Base-by-base conservation (phyloP, 2,329 filamentous ascomycete genomes). In the Apiospora koreana region DNA sequence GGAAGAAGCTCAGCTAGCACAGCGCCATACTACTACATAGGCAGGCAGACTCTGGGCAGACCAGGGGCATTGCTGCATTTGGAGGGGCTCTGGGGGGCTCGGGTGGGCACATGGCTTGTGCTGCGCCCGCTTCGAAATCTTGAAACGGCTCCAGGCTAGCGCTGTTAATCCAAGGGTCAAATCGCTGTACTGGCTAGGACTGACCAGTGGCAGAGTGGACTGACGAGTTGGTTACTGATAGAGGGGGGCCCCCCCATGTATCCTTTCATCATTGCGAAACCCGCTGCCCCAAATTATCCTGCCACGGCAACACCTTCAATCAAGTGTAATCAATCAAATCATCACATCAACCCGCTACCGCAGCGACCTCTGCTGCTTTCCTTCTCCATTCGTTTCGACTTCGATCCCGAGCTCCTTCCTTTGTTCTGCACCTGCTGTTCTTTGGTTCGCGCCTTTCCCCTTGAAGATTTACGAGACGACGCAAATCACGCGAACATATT, bases 51-150 rank as follows among this genome's bases (percentile, higher is more conserved):
- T 12, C 14, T 10, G 41, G 3, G 16, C 41, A 16, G 41, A 16
- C 50, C 50, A 58, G 50, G 54, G 54, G 54, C 31, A 38, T 3
- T 38, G 31, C 54, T 38, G 54, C 21, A 38, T 62, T 62, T 31
- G 16, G 54, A 35, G 54, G 54, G 50, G 25, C 28, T 7, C 28
- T 46, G 50, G 50, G 50, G 31, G 54, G 31, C 54, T n/a, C 21
- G 35, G 64, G 64, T 25, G 64, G 65, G 65, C 42, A 46, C 65
- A 67, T 67, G 65, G 65, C 65, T 67, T 67, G 65, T 67, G 65
- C 65, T 67, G 65, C 65, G 65, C 65, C 65, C 38, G 54, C 54
- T 62, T 62, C 54, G 54, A 62, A 62, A 62, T 62, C 54, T 62
- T 62, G 54, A 62, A 62, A 62, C 54, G 31, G 54, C 54, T n/a